These are phyloP conservation scores for Epichloe uncinata DNA, from an alignment of 2,329 filamentous ascomycete genomes.

Conservation along the genomic window DNA sequence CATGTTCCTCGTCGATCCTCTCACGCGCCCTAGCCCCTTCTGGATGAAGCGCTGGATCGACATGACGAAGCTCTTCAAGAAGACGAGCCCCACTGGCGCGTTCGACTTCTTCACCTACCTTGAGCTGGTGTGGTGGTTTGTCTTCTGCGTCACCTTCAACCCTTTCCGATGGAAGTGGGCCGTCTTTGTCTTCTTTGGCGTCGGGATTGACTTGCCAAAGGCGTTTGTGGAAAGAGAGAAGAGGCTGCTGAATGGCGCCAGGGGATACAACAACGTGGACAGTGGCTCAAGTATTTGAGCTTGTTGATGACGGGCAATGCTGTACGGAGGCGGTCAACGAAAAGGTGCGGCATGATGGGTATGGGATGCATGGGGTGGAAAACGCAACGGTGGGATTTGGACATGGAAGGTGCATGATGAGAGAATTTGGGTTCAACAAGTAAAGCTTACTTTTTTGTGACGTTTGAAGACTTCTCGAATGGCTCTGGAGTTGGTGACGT, in stretches of 20 bases:
- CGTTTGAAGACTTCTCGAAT: too few relatives aligned
- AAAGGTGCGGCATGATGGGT: background rate
- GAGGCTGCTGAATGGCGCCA: slow-evolving; percentile 35
- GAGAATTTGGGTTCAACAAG: too few relatives aligned
- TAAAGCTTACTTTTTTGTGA: too few relatives aligned
- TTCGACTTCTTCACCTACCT: slow-evolving; percentile 88
- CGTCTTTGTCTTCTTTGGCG: slow-evolving; percentile 65
- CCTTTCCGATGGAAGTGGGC: slow-evolving; percentile 90
- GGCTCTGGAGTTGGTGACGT: too few relatives aligned
- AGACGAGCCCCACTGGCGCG: slow-evolving; percentile 53
- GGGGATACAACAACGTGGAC: slow-evolving; percentile 21
- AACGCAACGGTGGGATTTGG: too few relatives aligned
- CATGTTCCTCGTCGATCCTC: slow-evolving; percentile 72
- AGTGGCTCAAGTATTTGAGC: slow-evolving; percentile 11
- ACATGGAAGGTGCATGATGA: too few relatives aligned
- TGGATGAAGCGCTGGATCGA: slow-evolving; percentile 84
- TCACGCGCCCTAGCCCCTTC: slow-evolving; percentile 55
- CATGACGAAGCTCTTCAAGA: slow-evolving; percentile 63
- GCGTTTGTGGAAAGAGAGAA: slow-evolving; percentile 55
- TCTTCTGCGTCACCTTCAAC: slow-evolving; percentile 65
- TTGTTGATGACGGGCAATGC: background rate
- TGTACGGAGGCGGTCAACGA: background rate
- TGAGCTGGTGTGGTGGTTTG: slow-evolving; percentile 75
- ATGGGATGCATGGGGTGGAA: too few relatives aligned
- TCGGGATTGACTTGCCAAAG: slow-evolving; percentile 53